Conservation (phyloP, 306 rosid species). For the Rosa rugosa region DNA sequence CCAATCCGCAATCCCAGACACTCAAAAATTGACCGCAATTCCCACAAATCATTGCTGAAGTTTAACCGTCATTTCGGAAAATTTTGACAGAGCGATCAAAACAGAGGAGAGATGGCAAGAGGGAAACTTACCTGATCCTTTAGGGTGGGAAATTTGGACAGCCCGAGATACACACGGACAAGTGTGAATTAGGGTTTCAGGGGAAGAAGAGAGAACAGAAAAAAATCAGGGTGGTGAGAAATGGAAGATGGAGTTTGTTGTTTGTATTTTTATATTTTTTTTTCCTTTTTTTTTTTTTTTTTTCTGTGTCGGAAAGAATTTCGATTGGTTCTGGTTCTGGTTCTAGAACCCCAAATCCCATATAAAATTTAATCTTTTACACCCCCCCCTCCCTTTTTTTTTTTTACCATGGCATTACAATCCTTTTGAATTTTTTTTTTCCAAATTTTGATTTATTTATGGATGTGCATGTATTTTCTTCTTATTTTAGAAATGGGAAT, state of each 20-base stretch:
- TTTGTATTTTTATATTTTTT: conserved; percentile 10
- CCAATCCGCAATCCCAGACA: conserved; percentile 27
- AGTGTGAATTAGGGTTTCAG: conserved; percentile 68
- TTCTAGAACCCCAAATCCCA: conserved; percentile 42
- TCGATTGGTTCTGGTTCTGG: conserved; percentile 44
- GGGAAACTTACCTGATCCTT: conserved; percentile 61
- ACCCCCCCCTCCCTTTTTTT: neutral
- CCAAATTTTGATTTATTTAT: neutral
- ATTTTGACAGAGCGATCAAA: conserved; percentile 1
- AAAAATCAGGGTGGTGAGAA: conserved; percentile 24
- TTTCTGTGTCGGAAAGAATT: conserved; percentile 19
- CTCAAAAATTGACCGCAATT: conserved; percentile 36
- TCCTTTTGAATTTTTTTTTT: neutral
- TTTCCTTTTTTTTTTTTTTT: conserved; percentile 4
- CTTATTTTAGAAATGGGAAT: neutral
- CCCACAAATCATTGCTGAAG: conserved; percentile 27
- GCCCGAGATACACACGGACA: conserved; percentile 38
- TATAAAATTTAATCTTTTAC: conserved; percentile 3
- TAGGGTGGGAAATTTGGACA: conserved; percentile 1
- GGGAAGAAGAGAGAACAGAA: conserved; percentile 33
- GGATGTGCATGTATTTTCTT: neutral
- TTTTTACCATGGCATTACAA: neutral
- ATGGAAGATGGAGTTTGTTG: conserved; percentile 14
- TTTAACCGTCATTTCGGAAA: conserved; percentile 15
- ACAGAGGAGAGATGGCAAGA: conserved; percentile 18